Base-by-base conservation (phyloP, 306 rosid species). In the Coriaria nepalensis region DNA sequence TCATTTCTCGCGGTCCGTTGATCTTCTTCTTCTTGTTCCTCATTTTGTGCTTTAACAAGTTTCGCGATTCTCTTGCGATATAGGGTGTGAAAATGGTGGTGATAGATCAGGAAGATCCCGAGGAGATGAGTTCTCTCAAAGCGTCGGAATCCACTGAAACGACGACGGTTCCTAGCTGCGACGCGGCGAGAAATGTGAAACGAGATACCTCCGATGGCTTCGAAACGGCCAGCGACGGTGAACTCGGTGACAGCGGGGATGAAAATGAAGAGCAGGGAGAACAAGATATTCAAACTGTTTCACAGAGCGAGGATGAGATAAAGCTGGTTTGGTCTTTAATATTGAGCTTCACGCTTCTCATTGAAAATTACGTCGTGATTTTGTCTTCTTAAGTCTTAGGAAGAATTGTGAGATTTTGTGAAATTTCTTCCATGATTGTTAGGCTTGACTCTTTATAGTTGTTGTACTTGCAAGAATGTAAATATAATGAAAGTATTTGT, bases 141-240 rank as follows among this genome's bases (percentile, higher is more conserved):
- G 36, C 70, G 35, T 37, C 70, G 5, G 14, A 66, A 6, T 56
- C 61, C 42, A 10, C 8, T 38, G 34, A 32, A 8, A 41, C 50
- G 47, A 7, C 63, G 55, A 6, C 56, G 43, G 53, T 13, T 29
- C 45, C 65, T 4, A 10, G 43, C 6, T 10, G 13, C 7, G 50
- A 66, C 4, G 33, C 59, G 5, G n/a, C 64, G 8, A 41, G 20
- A 5, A 55, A 57, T 15, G 46, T 12, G 34, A 45, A 33, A 37
- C 57, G 51, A 32, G 56, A 66, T 10, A 60, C 62, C 13, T 48
- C 65, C 52, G 84, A 78, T 14, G 81, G 78, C 43, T 78, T 70
- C 43, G 80, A 78, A 62, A 78, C 85, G 12, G 80, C 80, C 38
- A 78, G 80, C 57, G 80, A 78, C 6, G 70, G 73, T 15, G 80